Evolutionary conservation across 495 filamentous ascomycete species (phyloP), one percentile per base, ranked within the genome.

Genomic region (Daldinia concentrica): DNA sequence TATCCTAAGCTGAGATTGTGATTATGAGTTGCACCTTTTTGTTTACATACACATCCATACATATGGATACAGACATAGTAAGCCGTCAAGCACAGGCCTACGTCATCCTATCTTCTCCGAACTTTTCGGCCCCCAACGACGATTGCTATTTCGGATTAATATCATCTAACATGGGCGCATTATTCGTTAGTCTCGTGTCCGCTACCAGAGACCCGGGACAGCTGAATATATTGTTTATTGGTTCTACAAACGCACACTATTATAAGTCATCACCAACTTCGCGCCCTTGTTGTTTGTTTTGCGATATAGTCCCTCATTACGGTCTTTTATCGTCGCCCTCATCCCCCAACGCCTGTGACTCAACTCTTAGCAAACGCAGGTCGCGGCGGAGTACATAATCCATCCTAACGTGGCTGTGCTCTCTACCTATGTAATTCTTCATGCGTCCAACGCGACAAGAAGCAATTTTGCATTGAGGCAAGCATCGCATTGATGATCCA

Each of bases 331-430:
- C 29, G 1, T 32, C 7, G 29, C 29, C 29, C 29, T 32, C 9
- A 8, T 9, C 29, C 29, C 2, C 7, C 9, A 9, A 32, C 6
- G 6, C 29, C 6, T 12, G 9, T 34, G 32, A 34, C 32, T 34
- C 32, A 11, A 34, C 32, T 34, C 32, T 34, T 34, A 45, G 8
- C 41, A 45, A 45, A 45, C 41, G 22, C 41, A 19, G 2, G 22
- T 48, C 50, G 50, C 26, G 59, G 66, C 59, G 58, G 27, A 63
- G 54, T 34, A 19, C 59, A 39, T 52, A 54, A 34, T 36, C 50
- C 54, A 34, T 34, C 54, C 54, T 30, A 57, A 8, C 41, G 66
- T 63, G 66, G 66, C 59, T 69, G 45, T 69, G 66, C 50, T 24
- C 22, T 19, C 58, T 54, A 15, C 15, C 58, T 54, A 15, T 36